Base-by-base conservation (phyloP, 2,329 filamentous ascomycete genomes). In the Domatiomyces globalis region DNA sequence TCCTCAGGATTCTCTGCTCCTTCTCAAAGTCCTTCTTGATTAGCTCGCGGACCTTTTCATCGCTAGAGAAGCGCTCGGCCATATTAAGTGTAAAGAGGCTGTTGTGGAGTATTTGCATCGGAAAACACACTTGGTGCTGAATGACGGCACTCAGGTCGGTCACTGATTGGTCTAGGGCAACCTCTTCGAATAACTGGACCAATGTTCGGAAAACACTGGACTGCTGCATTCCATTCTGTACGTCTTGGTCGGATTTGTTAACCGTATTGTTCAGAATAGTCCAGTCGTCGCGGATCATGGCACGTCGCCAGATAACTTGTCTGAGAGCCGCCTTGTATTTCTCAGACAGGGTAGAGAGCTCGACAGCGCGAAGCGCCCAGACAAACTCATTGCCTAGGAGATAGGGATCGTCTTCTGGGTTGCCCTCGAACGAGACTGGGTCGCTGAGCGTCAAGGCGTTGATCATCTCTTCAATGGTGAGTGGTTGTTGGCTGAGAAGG, bases 241-340 rank as follows among this genome's bases (percentile, higher is more conserved):
- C 56, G 18, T 49, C 47, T 33, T 58, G 27, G 61, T 94, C 88
- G 51, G 80, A 79, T 63, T 85, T 84, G 53, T 83, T 74, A 46
- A 83, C 79, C 0, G 85, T 90, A 58, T 86, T 80, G 63, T 92
- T 90, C 63, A 94, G 77, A 53, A 72, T 73, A 22, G 77, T 72
- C 92, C 92, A 98, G 63, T 95, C 80, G 65, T 95, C 89, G 48
- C 82, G 80, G 58, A 90, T 76, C 62, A 85, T 85, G 55, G 87
- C 83, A 50, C 92, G 80, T 63, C 92, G 84, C 92, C 92, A 98
- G 56, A 96, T 85, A n/a, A 80, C 67, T 54, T 71, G 73, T 48
- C 78, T 69, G 36, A 76, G 63, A 29, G 73, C 69, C 22, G 82
- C 75, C 56, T 56, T 51, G 27, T 54, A 43, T 15, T 46, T 39